These are phyloP conservation scores for Citrus maxima DNA, from an alignment of 345 rosid species.

Conservation along the genomic window DNA sequence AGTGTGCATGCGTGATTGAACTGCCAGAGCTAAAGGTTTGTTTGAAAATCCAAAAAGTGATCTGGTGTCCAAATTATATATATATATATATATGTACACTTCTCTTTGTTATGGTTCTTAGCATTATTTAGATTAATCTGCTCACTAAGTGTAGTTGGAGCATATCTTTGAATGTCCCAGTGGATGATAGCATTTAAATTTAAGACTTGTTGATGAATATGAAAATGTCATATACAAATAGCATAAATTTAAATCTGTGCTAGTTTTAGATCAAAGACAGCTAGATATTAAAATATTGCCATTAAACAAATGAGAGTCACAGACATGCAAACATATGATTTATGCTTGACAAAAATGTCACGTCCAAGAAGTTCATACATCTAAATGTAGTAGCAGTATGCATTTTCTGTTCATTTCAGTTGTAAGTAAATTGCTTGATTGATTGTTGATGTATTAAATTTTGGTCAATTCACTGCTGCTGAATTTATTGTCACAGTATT, in stretches of 20 bases:
- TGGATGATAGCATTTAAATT: background rate
- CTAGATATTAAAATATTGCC: background rate
- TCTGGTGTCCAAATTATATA: background rate
- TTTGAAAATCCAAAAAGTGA: background rate
- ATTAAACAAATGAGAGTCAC: background rate
- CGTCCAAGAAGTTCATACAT: background rate
- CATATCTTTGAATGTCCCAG: background rate
- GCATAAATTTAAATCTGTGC: background rate
- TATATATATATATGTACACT: background rate
- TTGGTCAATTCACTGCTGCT: background rate
- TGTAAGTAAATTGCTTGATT: background rate
- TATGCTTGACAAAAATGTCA: background rate
- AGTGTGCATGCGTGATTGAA: conserved; percentile 96
- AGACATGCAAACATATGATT: background rate
- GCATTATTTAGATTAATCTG: background rate
- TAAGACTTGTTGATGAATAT: background rate
- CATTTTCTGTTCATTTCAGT: background rate
- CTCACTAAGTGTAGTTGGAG: background rate
- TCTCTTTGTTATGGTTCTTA: background rate
- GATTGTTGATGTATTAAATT: too few relatives aligned
- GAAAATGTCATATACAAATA: background rate
- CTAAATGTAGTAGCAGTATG: too few relatives aligned
- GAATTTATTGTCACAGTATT: background rate
- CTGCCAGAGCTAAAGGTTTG: conserved; percentile 77
- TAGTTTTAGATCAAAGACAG: background rate